Conservation (phyloP, 352 stramenopile species). For the Phytophthora meadii region DNA sequence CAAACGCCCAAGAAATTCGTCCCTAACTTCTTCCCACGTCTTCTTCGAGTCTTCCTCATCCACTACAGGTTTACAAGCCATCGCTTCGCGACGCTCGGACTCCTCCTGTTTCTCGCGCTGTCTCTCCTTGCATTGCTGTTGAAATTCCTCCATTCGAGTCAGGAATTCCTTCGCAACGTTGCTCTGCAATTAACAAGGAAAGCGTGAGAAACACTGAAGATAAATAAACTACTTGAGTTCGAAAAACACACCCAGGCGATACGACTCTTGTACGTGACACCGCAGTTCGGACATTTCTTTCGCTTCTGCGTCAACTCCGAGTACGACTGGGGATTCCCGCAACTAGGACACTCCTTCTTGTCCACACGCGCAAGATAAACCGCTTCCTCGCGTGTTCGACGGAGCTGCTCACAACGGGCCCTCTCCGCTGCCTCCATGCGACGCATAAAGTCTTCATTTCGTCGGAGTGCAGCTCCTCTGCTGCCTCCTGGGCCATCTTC, state of each 20-base stretch:
- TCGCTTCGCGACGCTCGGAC: constrained; percentile 15
- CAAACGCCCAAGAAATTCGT: constrained; percentile 72
- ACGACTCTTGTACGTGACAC: constrained; percentile 67
- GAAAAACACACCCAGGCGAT: constrained; percentile 64
- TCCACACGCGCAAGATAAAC: constrained; percentile 65
- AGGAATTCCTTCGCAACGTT: constrained; percentile 73
- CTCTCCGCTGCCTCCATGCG: constrained; percentile 78
- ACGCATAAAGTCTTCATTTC: constrained; percentile 69
- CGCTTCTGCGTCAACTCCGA: constrained; percentile 80
- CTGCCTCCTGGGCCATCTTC: constrained; percentile 37
- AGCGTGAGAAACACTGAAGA: neutral
- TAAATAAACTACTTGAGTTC: neutral
- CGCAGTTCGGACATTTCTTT: constrained; percentile 84
- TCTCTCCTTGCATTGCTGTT: constrained; percentile 24
- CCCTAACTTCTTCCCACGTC: constrained; percentile 60
- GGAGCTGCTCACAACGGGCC: constrained; percentile 61
- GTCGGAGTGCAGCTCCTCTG: constrained; percentile 22
- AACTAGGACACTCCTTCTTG: constrained; percentile 84
- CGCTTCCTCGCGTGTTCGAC: constrained; percentile 64
- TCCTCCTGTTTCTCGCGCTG: constrained; percentile 28
- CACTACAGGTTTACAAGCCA: constrained; percentile 11
- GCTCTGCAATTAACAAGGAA: constrained; percentile 33
- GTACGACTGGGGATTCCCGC: constrained; percentile 78
- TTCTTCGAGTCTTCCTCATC: constrained; percentile 23
- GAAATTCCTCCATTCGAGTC: constrained; percentile 54